Evolutionary conservation across 2,329 filamentous ascomycete genomes (phyloP).

Genomic region (Curvularia spicifera): DNA sequence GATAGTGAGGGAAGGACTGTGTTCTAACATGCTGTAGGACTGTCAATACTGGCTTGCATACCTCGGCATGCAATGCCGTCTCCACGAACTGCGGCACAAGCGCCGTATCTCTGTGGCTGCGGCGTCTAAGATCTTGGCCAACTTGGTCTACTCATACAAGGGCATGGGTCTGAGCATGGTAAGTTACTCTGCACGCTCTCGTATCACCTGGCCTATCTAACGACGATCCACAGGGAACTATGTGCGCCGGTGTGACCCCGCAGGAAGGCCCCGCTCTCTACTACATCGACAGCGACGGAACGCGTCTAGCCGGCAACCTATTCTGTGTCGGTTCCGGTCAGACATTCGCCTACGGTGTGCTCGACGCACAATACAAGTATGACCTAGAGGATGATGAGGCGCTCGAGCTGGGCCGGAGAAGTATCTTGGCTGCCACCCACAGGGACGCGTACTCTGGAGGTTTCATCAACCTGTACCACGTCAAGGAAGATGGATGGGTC

Average conservation of each 20-base stretch:
- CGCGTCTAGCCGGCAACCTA: constrained; percentile 87
- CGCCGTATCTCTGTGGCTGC: constrained; percentile 97
- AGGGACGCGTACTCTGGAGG: constrained; percentile 98
- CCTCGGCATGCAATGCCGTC: constrained; percentile 97
- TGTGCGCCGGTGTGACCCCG: constrained; percentile 96
- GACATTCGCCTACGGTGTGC: constrained; percentile 97
- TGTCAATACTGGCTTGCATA: constrained; percentile 99
- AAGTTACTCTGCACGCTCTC: constrained; percentile 2
- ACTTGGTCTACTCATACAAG: constrained; percentile 98
- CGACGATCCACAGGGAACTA: constrained; percentile 69
- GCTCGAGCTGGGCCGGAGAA: constrained; percentile 85
- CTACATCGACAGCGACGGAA: constrained; percentile 98
- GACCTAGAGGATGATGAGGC: constrained; percentile 87
- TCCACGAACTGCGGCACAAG: constrained; percentile 99
- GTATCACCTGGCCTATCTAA: constrained; percentile 12
- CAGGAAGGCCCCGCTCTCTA: constrained; percentile 97
- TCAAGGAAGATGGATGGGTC: constrained; percentile 98
- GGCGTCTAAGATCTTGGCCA: constrained; percentile 97
- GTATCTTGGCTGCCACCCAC: constrained; percentile 95
- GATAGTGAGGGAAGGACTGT: neutral
- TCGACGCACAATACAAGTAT: constrained; percentile 94
- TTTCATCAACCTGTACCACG: constrained; percentile 98
- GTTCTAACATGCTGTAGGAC: constrained; percentile 63
- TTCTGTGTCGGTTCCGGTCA: constrained; percentile 99
- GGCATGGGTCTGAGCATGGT: constrained; percentile 96